phyloP scores from a whole-genome alignment of 768 basidiomycete genomes.

The Imleria badia region DNA sequence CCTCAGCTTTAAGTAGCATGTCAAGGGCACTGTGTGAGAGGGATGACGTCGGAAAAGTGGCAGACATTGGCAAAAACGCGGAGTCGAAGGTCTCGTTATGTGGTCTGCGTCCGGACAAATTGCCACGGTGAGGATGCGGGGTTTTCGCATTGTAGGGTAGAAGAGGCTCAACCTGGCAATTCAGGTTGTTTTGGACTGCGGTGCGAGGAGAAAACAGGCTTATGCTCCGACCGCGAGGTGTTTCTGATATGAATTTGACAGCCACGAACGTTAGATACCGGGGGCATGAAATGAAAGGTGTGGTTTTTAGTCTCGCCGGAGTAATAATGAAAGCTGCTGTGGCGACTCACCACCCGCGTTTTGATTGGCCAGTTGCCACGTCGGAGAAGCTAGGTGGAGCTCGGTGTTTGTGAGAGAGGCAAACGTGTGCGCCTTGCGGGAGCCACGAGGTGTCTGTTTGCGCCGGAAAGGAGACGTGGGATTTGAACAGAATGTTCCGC shows the following conservation, averaged over 20 bases:
- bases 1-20: constrained; percentile 33
- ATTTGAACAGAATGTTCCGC: constrained; percentile 16
- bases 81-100: constrained; percentile 27
- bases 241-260: constrained; percentile 25
- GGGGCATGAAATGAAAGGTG: constrained; percentile 21
- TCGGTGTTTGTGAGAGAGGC: constrained; percentile 32
- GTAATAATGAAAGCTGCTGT: constrained; percentile 14
- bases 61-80: constrained; percentile 22
- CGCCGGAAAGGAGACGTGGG: constrained; percentile 20
- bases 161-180: constrained; percentile 17
- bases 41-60: constrained; percentile 32
- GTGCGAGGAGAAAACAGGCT: constrained; percentile 32
- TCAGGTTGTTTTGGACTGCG: constrained; percentile 23
- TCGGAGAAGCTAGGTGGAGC: constrained; percentile 29
- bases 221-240: constrained; percentile 34
- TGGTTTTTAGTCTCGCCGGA: constrained; percentile 19
- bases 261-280: constrained; percentile 16
- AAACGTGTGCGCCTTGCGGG: constrained; percentile 35
- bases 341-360: constrained; percentile 29
- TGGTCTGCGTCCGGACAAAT: constrained; percentile 21
- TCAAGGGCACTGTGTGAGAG: constrained; percentile 32
- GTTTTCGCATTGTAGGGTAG: constrained; percentile 34
- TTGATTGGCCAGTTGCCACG: constrained; percentile 26
- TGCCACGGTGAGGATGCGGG: constrained; percentile 30
- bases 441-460: constrained; percentile 28